These are phyloP conservation scores for Ilex asprella DNA, from an alignment of 257 asterid species.

Conservation along the genomic window DNA sequence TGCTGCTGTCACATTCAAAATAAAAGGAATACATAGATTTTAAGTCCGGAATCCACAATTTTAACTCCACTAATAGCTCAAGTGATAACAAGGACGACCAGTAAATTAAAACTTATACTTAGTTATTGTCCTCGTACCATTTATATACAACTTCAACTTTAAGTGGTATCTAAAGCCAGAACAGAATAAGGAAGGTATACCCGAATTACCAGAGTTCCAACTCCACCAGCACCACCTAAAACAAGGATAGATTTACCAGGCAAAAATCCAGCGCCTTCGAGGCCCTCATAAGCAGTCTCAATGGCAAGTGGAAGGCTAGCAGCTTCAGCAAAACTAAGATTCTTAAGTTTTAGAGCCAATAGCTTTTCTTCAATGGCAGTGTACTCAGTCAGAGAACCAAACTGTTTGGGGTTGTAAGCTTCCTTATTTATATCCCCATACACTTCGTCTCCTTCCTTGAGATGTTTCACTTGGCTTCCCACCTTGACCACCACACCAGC, in stretches of 20 bases:
- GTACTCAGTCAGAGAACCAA: constrained; percentile 76
- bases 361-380: constrained; percentile 87
- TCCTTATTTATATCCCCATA: constrained; percentile 77
- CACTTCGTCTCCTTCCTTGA: constrained; percentile 88
- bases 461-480: constrained; percentile 69
- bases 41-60: too few relatives aligned
- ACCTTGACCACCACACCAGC: constrained; percentile 85
- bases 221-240: constrained; percentile 97
- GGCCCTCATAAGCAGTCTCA: constrained; percentile 87
- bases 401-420: constrained; percentile 67
- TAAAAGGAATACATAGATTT: too few relatives aligned
- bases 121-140: too few relatives aligned
- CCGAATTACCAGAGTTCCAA: constrained; percentile 87
- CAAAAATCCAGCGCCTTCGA: constrained; percentile 59
- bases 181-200: constrained; percentile 14
- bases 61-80: too few relatives aligned
- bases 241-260: constrained; percentile 81
- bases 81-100: too few relatives aligned
- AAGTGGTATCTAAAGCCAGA: too few relatives aligned
- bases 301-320: constrained; percentile 82
- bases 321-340: constrained; percentile 63
- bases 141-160: too few relatives aligned
- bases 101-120: too few relatives aligned
- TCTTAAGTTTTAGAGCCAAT: constrained; percentile 70
- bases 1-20: too few relatives aligned